phyloP scores from a whole-genome alignment of 2,329 filamentous ascomycete genomes.

The Fusarium palustre region DNA sequence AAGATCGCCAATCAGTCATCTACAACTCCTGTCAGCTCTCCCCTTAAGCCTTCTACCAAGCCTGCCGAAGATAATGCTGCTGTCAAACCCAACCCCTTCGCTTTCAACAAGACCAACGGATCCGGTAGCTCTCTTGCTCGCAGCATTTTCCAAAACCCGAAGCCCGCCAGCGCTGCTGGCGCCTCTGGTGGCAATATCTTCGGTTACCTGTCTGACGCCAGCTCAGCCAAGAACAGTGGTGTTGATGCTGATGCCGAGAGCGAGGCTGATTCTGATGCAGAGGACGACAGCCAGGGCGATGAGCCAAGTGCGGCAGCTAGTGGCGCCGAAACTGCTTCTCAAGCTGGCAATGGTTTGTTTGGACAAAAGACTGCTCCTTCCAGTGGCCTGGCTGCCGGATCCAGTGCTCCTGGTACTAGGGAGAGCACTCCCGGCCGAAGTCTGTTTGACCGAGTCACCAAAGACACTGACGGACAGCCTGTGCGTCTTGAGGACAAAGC shows the following conservation, averaged over 20 bases:
- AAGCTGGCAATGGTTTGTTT: conserved; percentile 45
- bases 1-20: conserved; percentile 66
- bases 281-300: conserved; percentile 57
- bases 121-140: conserved; percentile 51
- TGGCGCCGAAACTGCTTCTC: conserved; percentile 55
- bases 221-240: conserved; percentile 66
- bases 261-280: conserved; percentile 58
- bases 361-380: conserved; percentile 49
- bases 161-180: conserved; percentile 46
- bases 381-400: conserved; percentile 44
- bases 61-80: conserved; percentile 43
- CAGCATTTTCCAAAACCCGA: conserved; percentile 58
- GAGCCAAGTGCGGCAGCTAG: conserved; percentile 59
- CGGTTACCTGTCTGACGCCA: conserved; percentile 68
- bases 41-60: conserved; percentile 51
- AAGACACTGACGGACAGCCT: conserved; percentile 62
- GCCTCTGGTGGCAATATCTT: conserved; percentile 65
- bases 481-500: conserved; percentile 54
- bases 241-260: conserved; percentile 61
- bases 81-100: conserved; percentile 51
- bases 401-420: conserved; percentile 57
- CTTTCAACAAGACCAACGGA: conserved; percentile 53
- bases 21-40: conserved; percentile 49
- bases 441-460: conserved; percentile 67
- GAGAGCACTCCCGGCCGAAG: conserved; percentile 62